These are phyloP conservation scores for Acrasis kona DNA, from an alignment of 78 protist genomes.

Conservation along the genomic window DNA sequence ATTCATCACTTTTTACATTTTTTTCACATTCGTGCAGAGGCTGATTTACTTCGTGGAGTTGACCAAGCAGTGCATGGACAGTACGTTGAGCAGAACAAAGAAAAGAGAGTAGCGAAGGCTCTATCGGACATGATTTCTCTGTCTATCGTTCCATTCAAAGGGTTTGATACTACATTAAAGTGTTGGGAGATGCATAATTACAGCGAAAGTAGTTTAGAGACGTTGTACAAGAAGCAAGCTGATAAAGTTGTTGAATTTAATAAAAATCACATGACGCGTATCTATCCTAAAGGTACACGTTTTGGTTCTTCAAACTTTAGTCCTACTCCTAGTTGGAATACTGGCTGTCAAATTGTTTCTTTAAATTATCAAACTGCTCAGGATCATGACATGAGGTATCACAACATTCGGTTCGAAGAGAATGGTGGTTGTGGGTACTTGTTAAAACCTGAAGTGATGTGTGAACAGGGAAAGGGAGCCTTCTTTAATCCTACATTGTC, in stretches of 20 bases:
- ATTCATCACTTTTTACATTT: too few species aligned
- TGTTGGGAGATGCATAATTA: too few species aligned
- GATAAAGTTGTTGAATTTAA: slow-evolving; percentile 18
- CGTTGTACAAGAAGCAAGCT: not conserved
- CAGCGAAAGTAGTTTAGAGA: slow-evolving; percentile 23
- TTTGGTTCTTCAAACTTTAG: slow-evolving; percentile 64
- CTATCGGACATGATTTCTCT: too few species aligned
- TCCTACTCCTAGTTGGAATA: slow-evolving; percentile 57
- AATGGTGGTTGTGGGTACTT: slow-evolving; percentile 52
- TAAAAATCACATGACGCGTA: slow-evolving; percentile 39
- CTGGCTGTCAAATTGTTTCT: slow-evolving; percentile 65
- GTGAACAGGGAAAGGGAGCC: not conserved
- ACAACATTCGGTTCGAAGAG: slow-evolving; percentile 42
- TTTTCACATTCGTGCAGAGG: too few species aligned
- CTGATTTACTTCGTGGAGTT: too few species aligned
- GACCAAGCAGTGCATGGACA: too few species aligned
- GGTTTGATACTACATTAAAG: too few species aligned
- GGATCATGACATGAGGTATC: slow-evolving; percentile 36
- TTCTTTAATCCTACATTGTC: too few species aligned
- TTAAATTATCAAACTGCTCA: slow-evolving; percentile 37
- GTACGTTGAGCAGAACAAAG: too few species aligned
- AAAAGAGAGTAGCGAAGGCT: too few species aligned
- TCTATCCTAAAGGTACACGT: slow-evolving; percentile 71
- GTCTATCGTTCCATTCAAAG: not conserved
- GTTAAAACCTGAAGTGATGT: slow-evolving; percentile 35